Conservation (phyloP, 768 basidiomycete genomes). For the Tylopilus felleus region DNA sequence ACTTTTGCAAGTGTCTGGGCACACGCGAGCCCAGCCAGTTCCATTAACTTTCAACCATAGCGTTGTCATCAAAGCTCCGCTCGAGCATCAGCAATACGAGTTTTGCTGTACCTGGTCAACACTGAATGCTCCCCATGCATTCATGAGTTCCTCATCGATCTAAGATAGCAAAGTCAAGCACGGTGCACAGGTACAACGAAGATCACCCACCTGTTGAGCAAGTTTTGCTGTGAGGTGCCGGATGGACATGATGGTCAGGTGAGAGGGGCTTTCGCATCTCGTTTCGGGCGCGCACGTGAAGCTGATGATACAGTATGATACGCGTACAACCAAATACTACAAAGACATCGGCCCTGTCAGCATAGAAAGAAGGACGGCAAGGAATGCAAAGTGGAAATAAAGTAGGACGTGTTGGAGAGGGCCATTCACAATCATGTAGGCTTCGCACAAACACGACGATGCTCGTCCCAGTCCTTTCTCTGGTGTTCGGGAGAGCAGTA, state of each 20-base stretch:
- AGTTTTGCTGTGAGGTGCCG: conserved; percentile 68
- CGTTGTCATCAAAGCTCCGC: not conserved
- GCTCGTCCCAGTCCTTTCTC: conserved; percentile 75
- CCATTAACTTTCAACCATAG: conserved; percentile 73
- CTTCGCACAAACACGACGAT: conserved; percentile 62
- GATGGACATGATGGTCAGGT: conserved; percentile 42
- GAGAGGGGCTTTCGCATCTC: not conserved
- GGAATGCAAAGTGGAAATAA: not conserved
- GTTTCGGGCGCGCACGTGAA: not conserved
- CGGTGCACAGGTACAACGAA: not conserved
- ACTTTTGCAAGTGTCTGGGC: conserved; percentile 83
- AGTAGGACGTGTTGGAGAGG: not conserved
- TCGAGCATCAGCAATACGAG: not conserved
- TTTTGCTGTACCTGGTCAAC: conserved; percentile 70
- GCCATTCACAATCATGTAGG: conserved; percentile 22
- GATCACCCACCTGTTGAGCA: conserved; percentile 62
- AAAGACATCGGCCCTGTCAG: not conserved
- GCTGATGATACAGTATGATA: conserved; percentile 1
- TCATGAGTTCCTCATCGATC: conserved; percentile 97
- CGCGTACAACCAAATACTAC: conserved; percentile 7
- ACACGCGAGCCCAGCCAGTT: conserved; percentile 91
- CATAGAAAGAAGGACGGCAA: not conserved
- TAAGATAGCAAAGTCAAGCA: conserved; percentile 26
- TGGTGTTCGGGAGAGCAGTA: conserved; percentile 77
- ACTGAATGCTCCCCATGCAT: conserved; percentile 82